A percentile compares a stretch with the other conserved stretches of the same genome.
phyloP scores from a whole-genome alignment of 75 land plant species.

The Larix kaempferi region DNA sequence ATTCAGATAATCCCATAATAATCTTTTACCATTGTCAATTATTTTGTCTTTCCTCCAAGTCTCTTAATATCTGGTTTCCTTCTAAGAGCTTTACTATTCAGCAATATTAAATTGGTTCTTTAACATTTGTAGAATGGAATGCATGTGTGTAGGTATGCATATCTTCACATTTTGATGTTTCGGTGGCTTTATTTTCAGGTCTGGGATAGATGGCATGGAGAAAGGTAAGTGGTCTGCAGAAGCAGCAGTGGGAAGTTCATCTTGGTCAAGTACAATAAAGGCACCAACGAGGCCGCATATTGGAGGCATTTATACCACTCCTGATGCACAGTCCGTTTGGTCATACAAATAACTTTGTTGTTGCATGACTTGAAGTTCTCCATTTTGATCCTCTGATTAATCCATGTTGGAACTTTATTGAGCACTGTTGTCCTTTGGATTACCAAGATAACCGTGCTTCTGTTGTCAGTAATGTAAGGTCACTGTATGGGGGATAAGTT shows the following conservation, averaged over 20 bases:
- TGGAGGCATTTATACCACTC: slow-evolving; percentile 29
- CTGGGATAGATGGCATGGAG: slow-evolving; percentile 2
- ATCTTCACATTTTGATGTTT: background rate
- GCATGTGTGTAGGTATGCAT: background rate
- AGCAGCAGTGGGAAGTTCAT: background rate
- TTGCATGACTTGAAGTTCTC: background rate
- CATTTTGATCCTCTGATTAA: slow-evolving; percentile 4
- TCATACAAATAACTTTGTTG: slow-evolving; percentile 23
- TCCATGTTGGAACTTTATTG: background rate
- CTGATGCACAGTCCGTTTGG: slow-evolving; percentile 45
- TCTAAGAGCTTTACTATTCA: background rate
- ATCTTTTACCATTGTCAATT: background rate
- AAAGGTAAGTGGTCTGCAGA: slow-evolving; percentile 5
- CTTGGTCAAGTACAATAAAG: slow-evolving; percentile 12
- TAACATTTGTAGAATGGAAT: background rate
- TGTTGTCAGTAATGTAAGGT: slow-evolving; percentile 5
- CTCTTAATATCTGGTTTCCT: background rate
- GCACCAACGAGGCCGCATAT: slow-evolving; percentile 11
- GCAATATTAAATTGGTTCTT: background rate
- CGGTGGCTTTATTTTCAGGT: background rate
- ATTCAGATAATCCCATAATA: background rate
- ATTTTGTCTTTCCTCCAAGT: background rate
- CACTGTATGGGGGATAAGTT: background rate
- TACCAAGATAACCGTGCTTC: background rate
- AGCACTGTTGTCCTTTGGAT: background rate